Evolutionary conservation across 768 basidiomycete genomes (phyloP).

Genomic region (Mycena indigotica): DNA sequence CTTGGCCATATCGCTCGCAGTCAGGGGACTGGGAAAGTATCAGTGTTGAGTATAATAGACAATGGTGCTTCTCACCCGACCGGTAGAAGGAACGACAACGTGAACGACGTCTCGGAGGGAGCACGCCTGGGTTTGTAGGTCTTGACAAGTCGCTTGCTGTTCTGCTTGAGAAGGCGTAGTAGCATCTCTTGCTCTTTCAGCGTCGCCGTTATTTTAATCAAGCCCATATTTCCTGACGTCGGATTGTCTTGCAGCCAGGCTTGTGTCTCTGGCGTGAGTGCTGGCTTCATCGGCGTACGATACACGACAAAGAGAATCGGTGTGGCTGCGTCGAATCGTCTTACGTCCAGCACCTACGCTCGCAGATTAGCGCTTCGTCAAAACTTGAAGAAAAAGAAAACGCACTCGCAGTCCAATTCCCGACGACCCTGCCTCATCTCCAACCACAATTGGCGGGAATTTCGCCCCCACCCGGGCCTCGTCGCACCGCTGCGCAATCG

Average conservation of each 20-base stretch:
- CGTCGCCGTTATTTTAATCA: constrained; percentile 11
- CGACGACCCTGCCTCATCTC: constrained; percentile 7
- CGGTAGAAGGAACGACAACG: constrained; percentile 18
- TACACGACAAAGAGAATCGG: constrained; percentile 11
- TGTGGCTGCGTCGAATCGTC: constrained; percentile 10
- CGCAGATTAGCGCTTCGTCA: background rate
- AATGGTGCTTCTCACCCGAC: constrained; percentile 10
- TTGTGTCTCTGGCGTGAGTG: constrained; percentile 2
- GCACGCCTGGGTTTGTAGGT: constrained; percentile 17
- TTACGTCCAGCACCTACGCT: constrained; percentile 5
- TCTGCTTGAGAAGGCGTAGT: constrained; percentile 16
- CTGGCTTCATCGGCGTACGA: constrained; percentile 1
- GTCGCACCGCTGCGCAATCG: constrained; percentile 11
- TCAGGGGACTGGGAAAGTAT: constrained; percentile 6
- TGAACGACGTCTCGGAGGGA: constrained; percentile 13
- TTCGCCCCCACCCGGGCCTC: background rate
- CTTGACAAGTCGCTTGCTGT: constrained; percentile 12
- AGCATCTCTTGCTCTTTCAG: constrained; percentile 19
- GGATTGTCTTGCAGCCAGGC: constrained; percentile 7
- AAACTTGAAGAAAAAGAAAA: background rate
- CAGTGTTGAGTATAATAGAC: background rate
- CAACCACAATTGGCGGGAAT: constrained; percentile 4
- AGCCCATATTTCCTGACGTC: background rate
- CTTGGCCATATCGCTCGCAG: constrained; percentile 10
- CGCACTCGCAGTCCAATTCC: constrained; percentile 16